A percentile compares a stretch with the other conserved stretches of the same genome.
Conservation (phyloP, 2,329 filamentous ascomycete genomes). For the Colletotrichum incanum region DNA sequence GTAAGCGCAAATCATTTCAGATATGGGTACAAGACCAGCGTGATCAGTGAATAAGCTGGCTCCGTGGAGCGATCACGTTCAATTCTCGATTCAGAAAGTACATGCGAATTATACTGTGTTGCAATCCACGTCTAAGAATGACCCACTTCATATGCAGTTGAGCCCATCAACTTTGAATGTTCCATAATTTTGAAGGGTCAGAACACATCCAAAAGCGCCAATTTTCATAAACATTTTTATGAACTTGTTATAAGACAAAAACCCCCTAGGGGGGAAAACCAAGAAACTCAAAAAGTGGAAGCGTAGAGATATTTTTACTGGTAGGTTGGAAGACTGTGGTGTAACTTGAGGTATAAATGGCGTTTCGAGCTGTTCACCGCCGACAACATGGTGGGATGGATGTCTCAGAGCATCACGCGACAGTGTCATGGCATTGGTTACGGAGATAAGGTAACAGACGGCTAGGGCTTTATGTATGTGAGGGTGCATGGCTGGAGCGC, state of each 20-base stretch:
- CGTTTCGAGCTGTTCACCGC: conserved; percentile 35
- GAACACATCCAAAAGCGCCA: no score
- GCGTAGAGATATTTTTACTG: neutral
- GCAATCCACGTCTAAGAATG: neutral
- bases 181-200: no score
- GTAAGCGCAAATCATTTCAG: neutral
- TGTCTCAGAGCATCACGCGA: conserved; percentile 38
- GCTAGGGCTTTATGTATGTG: conserved; percentile 9
- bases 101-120: neutral
- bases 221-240: neutral
- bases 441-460: conserved; percentile 26
- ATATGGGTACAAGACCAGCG: no score
- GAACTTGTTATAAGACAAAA: no score
- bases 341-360: conserved; percentile 29
- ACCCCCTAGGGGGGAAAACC: no score
- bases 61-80: no score
- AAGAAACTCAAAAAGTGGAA: no score
- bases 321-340: neutral
- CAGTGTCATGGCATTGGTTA: conserved; percentile 13
- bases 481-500: conserved; percentile 10
- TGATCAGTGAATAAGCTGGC: no score
- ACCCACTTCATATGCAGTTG: no score
- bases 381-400: conserved; percentile 22
- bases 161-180: no score
- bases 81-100: neutral